phyloP scores from a whole-genome alignment of 192 early-diverging fungal species.

The Coemansia sp. region DNA sequence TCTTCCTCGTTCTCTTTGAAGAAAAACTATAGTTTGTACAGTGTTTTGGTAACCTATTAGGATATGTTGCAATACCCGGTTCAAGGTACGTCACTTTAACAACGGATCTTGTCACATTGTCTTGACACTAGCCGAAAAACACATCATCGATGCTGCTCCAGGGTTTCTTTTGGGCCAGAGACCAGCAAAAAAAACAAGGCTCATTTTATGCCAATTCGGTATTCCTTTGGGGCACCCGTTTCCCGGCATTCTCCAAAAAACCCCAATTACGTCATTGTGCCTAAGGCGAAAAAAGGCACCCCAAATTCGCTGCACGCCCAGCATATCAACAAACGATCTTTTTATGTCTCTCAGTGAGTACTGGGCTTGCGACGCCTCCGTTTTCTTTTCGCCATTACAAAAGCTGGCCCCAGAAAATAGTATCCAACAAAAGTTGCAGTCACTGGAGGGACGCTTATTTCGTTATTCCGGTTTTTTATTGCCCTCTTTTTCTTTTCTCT shows the following conservation, averaged over 20 bases:
- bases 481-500: neutral
- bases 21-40: neutral
- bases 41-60: neutral
- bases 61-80: conserved; percentile 8
- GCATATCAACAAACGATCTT: neutral
- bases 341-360: neutral
- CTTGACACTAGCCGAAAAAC: no score
- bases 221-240: no score
- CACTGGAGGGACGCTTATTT: no score
- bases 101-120: no score
- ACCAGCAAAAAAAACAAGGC: no score
- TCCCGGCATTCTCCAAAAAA: no score
- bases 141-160: no score
- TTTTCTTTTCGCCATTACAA: neutral
- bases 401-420: neutral
- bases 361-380: neutral
- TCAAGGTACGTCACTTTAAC: neutral
- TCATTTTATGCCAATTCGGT: no score
- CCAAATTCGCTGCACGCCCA: neutral
- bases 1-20: neutral
- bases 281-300: neutral
- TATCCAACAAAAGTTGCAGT: no score
- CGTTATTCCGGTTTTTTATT: no score
- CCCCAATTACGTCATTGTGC: conserved; percentile 3
- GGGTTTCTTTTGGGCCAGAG: no score